Percentiles rank a stretch among this genome's conserved stretches.
Conservation (phyloP, 495 filamentous ascomycete genomes). For the Xeromyces bisporus region DNA sequence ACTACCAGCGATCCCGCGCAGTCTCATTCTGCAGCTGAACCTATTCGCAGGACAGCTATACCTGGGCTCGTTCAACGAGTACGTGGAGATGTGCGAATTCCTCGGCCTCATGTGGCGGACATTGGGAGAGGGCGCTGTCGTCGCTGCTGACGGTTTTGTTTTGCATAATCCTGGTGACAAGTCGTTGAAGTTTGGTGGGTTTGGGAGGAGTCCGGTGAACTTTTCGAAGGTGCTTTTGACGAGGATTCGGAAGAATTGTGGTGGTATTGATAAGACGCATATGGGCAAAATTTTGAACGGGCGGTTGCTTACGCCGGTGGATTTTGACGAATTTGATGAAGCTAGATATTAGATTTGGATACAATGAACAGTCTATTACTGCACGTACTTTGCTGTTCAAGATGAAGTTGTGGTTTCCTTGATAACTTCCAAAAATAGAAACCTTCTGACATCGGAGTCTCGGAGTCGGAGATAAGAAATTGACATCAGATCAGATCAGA, state of each 20-base stretch:
- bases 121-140: conserved; percentile 28
- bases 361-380: not conserved
- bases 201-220: conserved; percentile 33
- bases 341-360: not conserved
- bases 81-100: conserved; percentile 34
- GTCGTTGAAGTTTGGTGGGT: conserved; percentile 7
- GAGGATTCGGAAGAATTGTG: conserved; percentile 32
- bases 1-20: conserved; percentile 2
- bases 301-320: conserved; percentile 15
- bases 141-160: conserved; percentile 13
- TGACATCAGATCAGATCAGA: conserved; percentile 9
- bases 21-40: conserved; percentile 33
- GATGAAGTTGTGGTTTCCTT: too few relatives aligned
- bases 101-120: conserved; percentile 26
- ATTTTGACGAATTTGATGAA: conserved; percentile 1
- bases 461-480: conserved; percentile 8
- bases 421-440: too few relatives aligned
- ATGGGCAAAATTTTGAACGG: conserved; percentile 34
- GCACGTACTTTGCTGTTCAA: not conserved
- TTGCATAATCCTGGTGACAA: conserved; percentile 9
- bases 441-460: too few relatives aligned
- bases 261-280: conserved; percentile 36
- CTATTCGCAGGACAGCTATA: conserved; percentile 56
- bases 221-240: conserved; percentile 34
- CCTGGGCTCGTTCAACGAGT: conserved; percentile 35